Percentiles rank a stretch among this genome's conserved stretches.
Conservation (phyloP, 2,329 filamentous ascomycete genomes). For the Lizonia empirigonia region DNA sequence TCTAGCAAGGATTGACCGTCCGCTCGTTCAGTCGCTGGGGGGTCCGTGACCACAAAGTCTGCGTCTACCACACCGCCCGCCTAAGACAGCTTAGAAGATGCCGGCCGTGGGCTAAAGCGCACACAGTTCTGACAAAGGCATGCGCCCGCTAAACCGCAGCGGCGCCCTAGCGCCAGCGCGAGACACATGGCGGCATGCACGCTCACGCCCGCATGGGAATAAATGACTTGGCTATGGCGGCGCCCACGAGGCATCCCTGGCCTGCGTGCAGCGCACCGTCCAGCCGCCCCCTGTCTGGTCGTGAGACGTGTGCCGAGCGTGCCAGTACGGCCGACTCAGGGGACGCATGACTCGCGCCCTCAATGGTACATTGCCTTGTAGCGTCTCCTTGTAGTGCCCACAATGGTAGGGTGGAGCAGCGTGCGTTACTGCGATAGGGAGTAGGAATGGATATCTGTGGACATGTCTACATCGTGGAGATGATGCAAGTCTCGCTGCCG, state of each 20-base stretch:
- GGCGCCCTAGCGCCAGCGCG: slow-evolving; percentile 29
- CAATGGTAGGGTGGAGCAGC: too few species aligned
- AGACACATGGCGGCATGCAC: slow-evolving; percentile 40
- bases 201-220: slow-evolving; percentile 35
- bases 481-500: slow-evolving; percentile 2
- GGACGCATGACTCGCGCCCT: slow-evolving; percentile 5
- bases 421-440: neutral
- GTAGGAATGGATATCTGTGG: too few species aligned
- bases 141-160: slow-evolving; percentile 22
- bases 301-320: slow-evolving; percentile 12
- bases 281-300: slow-evolving; percentile 15
- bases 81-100: slow-evolving; percentile 34
- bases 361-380: neutral
- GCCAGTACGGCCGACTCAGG: slow-evolving; percentile 1
- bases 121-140: slow-evolving; percentile 39
- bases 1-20: slow-evolving; percentile 40
- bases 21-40: slow-evolving; percentile 12
- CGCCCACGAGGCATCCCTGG: slow-evolving; percentile 46
- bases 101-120: slow-evolving; percentile 38
- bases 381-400: neutral
- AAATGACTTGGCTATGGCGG: slow-evolving; percentile 36
- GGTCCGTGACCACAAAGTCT: slow-evolving; percentile 31
- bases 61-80: slow-evolving; percentile 38
- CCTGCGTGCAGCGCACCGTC: slow-evolving; percentile 20
- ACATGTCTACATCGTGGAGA: neutral